Conservation (phyloP, 2,329 filamentous ascomycete genomes). For the Arthroderma sp. region DNA sequence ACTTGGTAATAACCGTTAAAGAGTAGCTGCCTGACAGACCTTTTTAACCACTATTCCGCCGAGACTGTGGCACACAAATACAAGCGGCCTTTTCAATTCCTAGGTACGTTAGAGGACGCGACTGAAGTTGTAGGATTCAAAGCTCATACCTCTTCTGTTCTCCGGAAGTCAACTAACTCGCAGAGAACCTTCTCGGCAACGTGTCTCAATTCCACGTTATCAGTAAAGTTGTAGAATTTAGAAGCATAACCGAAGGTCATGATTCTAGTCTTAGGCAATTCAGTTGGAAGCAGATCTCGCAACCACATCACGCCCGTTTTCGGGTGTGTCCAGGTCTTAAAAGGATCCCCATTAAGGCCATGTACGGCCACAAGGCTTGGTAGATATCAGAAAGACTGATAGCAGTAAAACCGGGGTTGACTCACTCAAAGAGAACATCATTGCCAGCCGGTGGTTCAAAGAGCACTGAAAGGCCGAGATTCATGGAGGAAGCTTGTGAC, state of each 20-base stretch:
- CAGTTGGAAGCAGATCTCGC: conserved; percentile 19
- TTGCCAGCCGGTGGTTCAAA: too few relatives aligned
- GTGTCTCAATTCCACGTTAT: not conserved
- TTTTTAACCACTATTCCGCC: conserved; percentile 27
- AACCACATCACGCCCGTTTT: conserved; percentile 19
- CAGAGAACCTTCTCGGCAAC: conserved; percentile 12
- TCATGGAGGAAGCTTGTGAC: too few relatives aligned
- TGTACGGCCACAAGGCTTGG: conserved; percentile 26
- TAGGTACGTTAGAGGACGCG: conserved; percentile 16
- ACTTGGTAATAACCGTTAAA: not conserved
- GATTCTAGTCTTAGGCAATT: conserved; percentile 13
- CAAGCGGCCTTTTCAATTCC: conserved; percentile 19
- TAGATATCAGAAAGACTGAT: too few relatives aligned
- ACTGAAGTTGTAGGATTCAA: conserved; percentile 6
- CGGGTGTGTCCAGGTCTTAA: conserved; percentile 21
- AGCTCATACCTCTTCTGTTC: not conserved
- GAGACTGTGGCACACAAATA: conserved; percentile 28
- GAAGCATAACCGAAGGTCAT: conserved; percentile 20
- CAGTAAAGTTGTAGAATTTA: conserved; percentile 3
- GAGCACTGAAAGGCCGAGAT: too few relatives aligned
- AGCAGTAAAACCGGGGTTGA: too few relatives aligned
- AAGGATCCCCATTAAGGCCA: conserved; percentile 19
- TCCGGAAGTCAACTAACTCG: conserved; percentile 2
- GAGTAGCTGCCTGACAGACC: conserved; percentile 14
- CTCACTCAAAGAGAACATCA: too few relatives aligned